A percentile compares a stretch with the other conserved stretches of the same genome.
Conservation (phyloP, 2,329 filamentous ascomycete species). For the Sporothrix pallida region DNA sequence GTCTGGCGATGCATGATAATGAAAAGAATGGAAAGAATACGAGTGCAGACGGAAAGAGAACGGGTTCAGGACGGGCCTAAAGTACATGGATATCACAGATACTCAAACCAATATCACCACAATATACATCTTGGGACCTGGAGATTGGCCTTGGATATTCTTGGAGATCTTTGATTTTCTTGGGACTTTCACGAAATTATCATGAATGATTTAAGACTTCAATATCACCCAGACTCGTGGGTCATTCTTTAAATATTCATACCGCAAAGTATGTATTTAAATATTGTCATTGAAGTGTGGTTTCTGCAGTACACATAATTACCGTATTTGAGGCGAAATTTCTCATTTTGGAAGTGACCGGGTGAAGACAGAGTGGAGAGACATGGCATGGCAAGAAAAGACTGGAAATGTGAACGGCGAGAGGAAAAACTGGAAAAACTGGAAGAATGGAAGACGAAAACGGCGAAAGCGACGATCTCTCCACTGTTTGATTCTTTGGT, state of each 20-base stretch:
- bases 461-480: background rate
- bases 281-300: too few relatives aligned
- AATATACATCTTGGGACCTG: background rate
- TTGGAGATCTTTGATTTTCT: background rate
- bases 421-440: background rate
- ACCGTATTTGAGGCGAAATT: too few relatives aligned
- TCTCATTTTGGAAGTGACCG: background rate
- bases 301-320: too few relatives aligned
- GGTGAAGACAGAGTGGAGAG: constrained; percentile 4
- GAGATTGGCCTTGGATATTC: too few relatives aligned
- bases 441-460: background rate
- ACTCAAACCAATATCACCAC: background rate
- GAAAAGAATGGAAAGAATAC: background rate
- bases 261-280: too few relatives aligned
- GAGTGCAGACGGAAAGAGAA: too few relatives aligned
- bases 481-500: constrained; percentile 13
- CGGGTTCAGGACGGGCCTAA: too few relatives aligned
- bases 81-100: background rate
- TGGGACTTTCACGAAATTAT: background rate
- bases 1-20: background rate
- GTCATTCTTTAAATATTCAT: too few relatives aligned
- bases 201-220: too few relatives aligned
- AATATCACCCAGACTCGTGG: too few relatives aligned
- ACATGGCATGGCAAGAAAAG: background rate
- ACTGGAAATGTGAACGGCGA: background rate